Evolutionary conservation across 495 filamentous ascomycete species (phyloP).

Genomic region (Bacidia rubella): DNA sequence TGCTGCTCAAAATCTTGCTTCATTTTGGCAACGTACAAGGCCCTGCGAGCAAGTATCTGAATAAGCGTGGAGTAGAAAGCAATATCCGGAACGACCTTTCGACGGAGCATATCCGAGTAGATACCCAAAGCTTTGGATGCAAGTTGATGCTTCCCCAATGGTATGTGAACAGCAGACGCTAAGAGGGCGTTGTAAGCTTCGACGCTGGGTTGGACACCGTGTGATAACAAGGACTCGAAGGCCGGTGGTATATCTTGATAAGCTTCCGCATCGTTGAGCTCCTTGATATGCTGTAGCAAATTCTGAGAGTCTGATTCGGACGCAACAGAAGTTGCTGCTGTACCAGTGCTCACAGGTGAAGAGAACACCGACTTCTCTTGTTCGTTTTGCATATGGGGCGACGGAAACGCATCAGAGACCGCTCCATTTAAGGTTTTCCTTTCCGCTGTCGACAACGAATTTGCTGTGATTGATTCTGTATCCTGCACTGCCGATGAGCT

Average conservation of each 20-base stretch:
- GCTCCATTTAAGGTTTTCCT: background rate
- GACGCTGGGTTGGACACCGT: slow-evolving; percentile 64
- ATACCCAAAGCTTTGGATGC: slow-evolving; percentile 85
- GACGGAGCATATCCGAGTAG: slow-evolving; percentile 89
- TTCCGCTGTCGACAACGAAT: background rate
- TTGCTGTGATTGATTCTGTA: background rate
- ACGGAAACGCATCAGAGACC: background rate
- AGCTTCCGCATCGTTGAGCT: slow-evolving; percentile 50
- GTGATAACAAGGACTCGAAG: slow-evolving; percentile 72
- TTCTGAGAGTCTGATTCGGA: slow-evolving; percentile 44
- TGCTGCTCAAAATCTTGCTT: slow-evolving; percentile 63
- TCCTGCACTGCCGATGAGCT: slow-evolving; percentile 13
- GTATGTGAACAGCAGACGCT: slow-evolving; percentile 63
- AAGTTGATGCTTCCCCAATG: slow-evolving; percentile 56
- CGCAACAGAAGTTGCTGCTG: slow-evolving; percentile 23
- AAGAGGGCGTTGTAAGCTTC: slow-evolving; percentile 83
- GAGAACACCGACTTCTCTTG: slow-evolving; percentile 4
- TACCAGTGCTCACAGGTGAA: slow-evolving; percentile 9
- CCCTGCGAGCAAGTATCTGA: slow-evolving; percentile 62
- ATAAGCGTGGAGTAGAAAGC: slow-evolving; percentile 80
- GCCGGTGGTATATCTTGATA: slow-evolving; percentile 78
- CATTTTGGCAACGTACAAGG: slow-evolving; percentile 55
- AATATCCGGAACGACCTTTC: slow-evolving; percentile 66
- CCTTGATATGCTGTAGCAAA: slow-evolving; percentile 61
- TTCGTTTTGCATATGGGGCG: background rate